These are phyloP conservation scores for Orychophragmus violaceus DNA, from an alignment of 345 rosid species.

Conservation along the genomic window DNA sequence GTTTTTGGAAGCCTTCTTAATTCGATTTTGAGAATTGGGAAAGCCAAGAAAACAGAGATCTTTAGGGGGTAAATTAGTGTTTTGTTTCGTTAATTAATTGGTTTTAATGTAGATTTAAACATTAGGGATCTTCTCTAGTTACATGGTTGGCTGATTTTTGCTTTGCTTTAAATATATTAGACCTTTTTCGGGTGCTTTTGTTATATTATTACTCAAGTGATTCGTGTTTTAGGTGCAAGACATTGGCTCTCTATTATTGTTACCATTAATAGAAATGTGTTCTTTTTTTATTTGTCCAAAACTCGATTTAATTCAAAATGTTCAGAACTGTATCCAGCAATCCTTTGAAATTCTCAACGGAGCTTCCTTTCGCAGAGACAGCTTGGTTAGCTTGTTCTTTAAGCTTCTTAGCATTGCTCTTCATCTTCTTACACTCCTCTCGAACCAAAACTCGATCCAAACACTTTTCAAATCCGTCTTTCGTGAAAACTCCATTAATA, in stretches of 20 bases:
- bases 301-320: neutral
- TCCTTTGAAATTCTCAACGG: neutral
- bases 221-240: slow-evolving; percentile 7
- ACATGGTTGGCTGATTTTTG: slow-evolving; percentile 3
- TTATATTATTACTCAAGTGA: neutral
- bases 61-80: slow-evolving; percentile 8
- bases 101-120: slow-evolving; percentile 23
- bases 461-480: slow-evolving; percentile 27
- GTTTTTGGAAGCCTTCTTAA: neutral
- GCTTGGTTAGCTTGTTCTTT: slow-evolving; percentile 31
- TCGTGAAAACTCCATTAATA: slow-evolving; percentile 29
- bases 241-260: neutral
- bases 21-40: slow-evolving; percentile 19
- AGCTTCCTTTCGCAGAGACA: slow-evolving; percentile 18
- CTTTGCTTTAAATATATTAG: neutral
- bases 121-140: slow-evolving; percentile 14
- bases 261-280: neutral
- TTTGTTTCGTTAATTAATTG: slow-evolving; percentile 12
- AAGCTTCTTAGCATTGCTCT: slow-evolving; percentile 11
- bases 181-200: neutral
- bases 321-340: neutral
- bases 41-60: slow-evolving; percentile 5
- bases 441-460: slow-evolving; percentile 32
- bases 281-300: neutral
- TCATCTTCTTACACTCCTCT: slow-evolving; percentile 36